Evolutionary conservation across 2,329 filamentous ascomycete genomes (phyloP), one percentile per base, ranked within the genome.

Genomic region (Aspergillus persii): DNA sequence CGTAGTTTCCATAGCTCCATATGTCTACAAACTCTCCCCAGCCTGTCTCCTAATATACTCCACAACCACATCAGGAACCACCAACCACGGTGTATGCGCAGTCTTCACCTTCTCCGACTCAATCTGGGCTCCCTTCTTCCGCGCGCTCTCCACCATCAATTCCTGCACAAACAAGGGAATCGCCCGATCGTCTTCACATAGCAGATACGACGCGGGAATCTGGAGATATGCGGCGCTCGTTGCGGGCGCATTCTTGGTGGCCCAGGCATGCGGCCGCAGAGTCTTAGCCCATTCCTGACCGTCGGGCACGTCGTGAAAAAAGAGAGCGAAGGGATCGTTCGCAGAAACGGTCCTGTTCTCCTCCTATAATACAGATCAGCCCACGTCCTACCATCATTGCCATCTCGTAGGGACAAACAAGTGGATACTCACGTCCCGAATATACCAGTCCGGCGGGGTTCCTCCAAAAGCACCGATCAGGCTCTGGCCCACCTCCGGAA

Each of bases 271-370:
- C 9, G 71, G 71, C 2, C 65, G 66, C 5, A 74, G 67, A 8
- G 63, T 65, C 23, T 61, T 46, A 7, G 65, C 70, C 69, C 71
- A 75, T 23, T 68, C 47, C 30, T 61, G 53, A 4, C 70, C 69
- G 53, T 70, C 66, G 2, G 67, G 66, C 11, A 71, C 68, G 50
- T 74, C 72, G 30, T 74, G 71, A 58, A 74, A 73, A 46, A 74
- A 72, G 1, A 72, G 56, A 2, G 47, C 53, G 12, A 63, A 63
- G 0, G 70, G 68, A 31, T 71, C 68, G 9, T 53, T 64, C 0
- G 71, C 50, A 4, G 59, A 66, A 8, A 73, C 65, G 0, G 71
- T 73, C 0, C 61, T 65, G 33, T 68, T 66, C 30, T 54, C 54
- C 6, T 63, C 62, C 68, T 70, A 26, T 18, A 5, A 3, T 0